A percentile compares a stretch with the other conserved stretches of the same genome.
Evolutionary conservation across 2,329 filamentous ascomycete species (phyloP).

Genomic region (Scytalidium lignicola): DNA sequence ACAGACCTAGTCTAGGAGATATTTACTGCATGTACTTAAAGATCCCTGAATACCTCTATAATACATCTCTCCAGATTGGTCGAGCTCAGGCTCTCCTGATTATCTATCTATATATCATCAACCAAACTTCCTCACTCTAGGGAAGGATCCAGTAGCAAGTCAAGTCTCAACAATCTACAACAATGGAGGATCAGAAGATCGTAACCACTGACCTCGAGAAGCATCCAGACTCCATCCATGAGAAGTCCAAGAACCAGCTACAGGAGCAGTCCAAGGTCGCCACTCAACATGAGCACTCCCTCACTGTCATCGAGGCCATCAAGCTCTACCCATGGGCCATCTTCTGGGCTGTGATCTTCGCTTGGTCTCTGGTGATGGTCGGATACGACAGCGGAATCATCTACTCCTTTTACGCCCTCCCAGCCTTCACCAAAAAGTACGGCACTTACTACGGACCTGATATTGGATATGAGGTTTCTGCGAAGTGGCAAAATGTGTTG

Average conservation of each 20-base stretch:
- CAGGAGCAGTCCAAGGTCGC: conserved; percentile 2
- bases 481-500: conserved; percentile 19
- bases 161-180: neutral
- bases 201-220: neutral
- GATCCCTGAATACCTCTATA: neutral
- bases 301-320: conserved; percentile 12
- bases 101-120: neutral
- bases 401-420: conserved; percentile 31
- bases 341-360: conserved; percentile 30
- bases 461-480: conserved; percentile 16
- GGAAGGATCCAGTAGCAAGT: neutral
- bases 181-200: neutral
- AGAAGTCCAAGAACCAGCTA: neutral
- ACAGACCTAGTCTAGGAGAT: neutral
- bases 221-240: neutral
- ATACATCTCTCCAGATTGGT: neutral
- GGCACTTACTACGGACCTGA: conserved; percentile 16
- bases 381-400: conserved; percentile 34
- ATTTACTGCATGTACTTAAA: neutral
- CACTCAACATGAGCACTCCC: conserved; percentile 13
- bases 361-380: conserved; percentile 35
- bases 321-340: conserved; percentile 17
- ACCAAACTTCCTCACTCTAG: neutral
- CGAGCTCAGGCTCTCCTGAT: neutral
- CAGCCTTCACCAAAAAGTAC: conserved; percentile 27